Percentiles rank a stretch among this genome's conserved stretches.
Evolutionary conservation across 768 basidiomycete genomes (phyloP).

Genomic region (Arthromyces matolae): DNA sequence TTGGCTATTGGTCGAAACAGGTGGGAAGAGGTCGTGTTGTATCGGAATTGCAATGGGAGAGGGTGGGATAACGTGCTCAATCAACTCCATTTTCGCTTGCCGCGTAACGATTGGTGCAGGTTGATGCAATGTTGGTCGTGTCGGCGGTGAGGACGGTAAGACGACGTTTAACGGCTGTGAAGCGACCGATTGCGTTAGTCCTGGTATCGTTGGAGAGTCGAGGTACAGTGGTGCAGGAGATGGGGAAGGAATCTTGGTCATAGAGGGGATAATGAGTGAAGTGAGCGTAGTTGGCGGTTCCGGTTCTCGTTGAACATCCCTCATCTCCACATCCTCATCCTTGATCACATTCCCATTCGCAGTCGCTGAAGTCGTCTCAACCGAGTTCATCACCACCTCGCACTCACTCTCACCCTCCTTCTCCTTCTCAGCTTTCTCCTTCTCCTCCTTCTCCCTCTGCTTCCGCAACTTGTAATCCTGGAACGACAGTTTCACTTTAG

Average conservation of each 20-base stretch:
- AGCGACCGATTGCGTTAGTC: not conserved
- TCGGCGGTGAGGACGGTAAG: not conserved
- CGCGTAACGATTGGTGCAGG: constrained; percentile 9
- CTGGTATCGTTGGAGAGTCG: not conserved
- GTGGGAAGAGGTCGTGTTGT: not conserved
- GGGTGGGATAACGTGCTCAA: constrained; percentile 15
- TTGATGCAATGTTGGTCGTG: not conserved
- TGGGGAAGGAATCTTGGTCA: not conserved
- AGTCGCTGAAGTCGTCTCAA: not conserved
- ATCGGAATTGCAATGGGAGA: not conserved
- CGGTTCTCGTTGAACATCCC: not conserved
- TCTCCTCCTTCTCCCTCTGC: constrained; percentile 48
- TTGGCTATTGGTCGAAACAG: constrained; percentile 2
- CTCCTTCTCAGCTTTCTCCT: constrained; percentile 44
- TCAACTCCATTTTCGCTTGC: constrained; percentile 17
- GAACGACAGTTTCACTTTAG: constrained; percentile 55
- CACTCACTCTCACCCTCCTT: constrained; percentile 33
- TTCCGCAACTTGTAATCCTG: constrained; percentile 56
- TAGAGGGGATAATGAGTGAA: not conserved
- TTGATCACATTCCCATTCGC: not conserved
- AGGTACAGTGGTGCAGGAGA: not conserved
- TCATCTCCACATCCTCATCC: constrained; percentile 7
- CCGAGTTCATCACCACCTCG: constrained; percentile 1
- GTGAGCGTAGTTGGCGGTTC: not conserved
- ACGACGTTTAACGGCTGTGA: not conserved